Evolutionary conservation across 306 rosid genomes (phyloP).

Genomic region (Quercus berberidifolia): DNA sequence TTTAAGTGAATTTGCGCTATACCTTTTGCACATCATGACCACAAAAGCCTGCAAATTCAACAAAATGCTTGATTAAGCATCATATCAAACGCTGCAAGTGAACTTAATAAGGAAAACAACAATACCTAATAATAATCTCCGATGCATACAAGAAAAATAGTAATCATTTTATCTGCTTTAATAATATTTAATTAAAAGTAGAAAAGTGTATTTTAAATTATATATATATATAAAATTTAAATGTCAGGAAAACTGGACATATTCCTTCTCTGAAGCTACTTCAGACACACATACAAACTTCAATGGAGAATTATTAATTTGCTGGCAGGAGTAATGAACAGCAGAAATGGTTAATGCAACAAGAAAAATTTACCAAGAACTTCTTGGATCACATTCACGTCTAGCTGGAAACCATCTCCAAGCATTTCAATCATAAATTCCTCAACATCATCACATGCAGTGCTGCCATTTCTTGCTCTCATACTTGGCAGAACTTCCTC

Average conservation of each 20-base stretch:
- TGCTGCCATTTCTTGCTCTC: background rate
- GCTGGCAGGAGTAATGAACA: background rate
- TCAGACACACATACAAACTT: background rate
- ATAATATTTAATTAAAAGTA: background rate
- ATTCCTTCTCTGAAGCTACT: background rate
- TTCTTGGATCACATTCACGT: slow-evolving; percentile 24
- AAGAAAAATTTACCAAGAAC: slow-evolving; percentile 33
- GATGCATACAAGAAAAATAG: background rate
- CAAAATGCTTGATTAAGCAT: background rate
- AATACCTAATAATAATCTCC: background rate
- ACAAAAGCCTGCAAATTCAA: slow-evolving; percentile 35
- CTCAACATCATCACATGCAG: slow-evolving; percentile 12
- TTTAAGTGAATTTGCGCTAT: background rate
- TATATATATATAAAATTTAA: background rate
- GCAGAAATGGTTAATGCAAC: background rate
- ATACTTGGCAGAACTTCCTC: slow-evolving; percentile 15
- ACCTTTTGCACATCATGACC: slow-evolving; percentile 41
- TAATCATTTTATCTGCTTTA: background rate
- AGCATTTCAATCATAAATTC: slow-evolving; percentile 37
- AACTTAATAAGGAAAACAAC: background rate
- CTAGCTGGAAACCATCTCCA: slow-evolving; percentile 37
- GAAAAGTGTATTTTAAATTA: background rate
- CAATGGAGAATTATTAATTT: background rate
- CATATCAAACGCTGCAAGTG: background rate
- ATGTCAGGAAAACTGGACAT: background rate